Base-by-base conservation (phyloP, 306 rosid genomes). In the Rosa rugosa region DNA sequence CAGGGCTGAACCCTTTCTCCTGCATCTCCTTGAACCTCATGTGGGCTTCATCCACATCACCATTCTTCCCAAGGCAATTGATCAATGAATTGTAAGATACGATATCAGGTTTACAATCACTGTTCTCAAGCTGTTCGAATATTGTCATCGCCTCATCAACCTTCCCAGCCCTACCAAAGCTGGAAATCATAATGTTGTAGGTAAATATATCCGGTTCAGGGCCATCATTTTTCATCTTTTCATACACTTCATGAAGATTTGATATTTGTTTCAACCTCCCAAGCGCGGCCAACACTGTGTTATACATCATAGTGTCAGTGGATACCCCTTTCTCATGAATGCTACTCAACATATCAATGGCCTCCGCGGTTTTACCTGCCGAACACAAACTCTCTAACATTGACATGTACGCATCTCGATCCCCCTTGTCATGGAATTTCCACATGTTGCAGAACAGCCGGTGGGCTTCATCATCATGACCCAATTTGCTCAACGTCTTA, bases 51-150 rank as follows among this genome's bases (percentile, higher is more conserved):
- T 91, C 99, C 80, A 94, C 86, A 82, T 89, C 90, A 51, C 99
- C 99, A 74, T 92, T 91, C 88, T 94, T 94, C 72, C 99, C 99
- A 8, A 92, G 95, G 87, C 93, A 92, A 85, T 94, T 94, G 84
- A 94, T 94, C 91, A 94, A 84, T 72, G 90, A 84, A 80, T 94
- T 94, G 82, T 94, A 94, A 46, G 97, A 84, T 78, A 94, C 53
- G 46, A 90, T 89, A 75, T 94, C 97, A 3, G 99, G 94, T 78
- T 82, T 79, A 78, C 85, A 88, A 73, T 80, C 66, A 71, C 97
- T 88, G 71, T 79, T 83, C 88, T 94, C 99, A 54, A 94, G 90
- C 76, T 92, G 93, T 86, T 92, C 97, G 36, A 94, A 94, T 72
- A 91, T 11, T 73, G 72, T 69, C 73, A 92, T 82, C 7, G 97